Base-by-base conservation (phyloP, 331 rosid species). In the Dryas integrifolia region DNA sequence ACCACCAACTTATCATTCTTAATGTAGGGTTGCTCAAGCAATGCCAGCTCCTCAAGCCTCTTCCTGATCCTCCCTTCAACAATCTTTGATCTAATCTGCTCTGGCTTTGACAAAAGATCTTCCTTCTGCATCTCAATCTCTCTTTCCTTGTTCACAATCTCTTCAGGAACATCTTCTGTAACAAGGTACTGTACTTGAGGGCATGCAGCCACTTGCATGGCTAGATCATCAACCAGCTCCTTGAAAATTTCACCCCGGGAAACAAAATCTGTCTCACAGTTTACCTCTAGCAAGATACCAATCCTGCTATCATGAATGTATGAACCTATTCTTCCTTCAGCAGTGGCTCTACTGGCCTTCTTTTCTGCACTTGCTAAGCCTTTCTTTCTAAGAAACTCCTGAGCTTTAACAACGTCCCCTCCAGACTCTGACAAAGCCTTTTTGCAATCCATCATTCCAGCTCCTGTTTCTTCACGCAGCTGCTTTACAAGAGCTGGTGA, bases 401-500 rank as follows among this genome's bases (percentile, higher is more conserved):
- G 93, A 78, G 98, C 97, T 83, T 89, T 86, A 52, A 67, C 72
- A 77, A 90, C 85, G 85, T 90, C 92, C 9, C 98, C 96, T 44
- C 80, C 92, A 46, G 89, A 85, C 82, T 90, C 97, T 0, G 90
- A 74, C 49, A 93, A 77, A 39, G 97, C 94, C 1, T 86, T 90
- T 83, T 93, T 93, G 92, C 98, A 93, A 74, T 93, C 97, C 98
- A 93, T 93, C 98, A 93, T 93, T 84, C 98, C 97, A 44, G 98
- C 98, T 75, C 98, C 98, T 12, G 96, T 88, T 76, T 90, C 98
- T 38, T 90, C 98, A 26, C 96, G 96, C 38, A 93, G 89, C 76
- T 93, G 92, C 87, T 87, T 93, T 79, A 93, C 96, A 67, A 92
- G 92, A 72, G 89, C 89, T 3, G 96, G 90, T 75, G 97, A 86